Evolutionary conservation across 148 eudicot species (phyloP).

Genomic region (Fallopia convolvulus): DNA sequence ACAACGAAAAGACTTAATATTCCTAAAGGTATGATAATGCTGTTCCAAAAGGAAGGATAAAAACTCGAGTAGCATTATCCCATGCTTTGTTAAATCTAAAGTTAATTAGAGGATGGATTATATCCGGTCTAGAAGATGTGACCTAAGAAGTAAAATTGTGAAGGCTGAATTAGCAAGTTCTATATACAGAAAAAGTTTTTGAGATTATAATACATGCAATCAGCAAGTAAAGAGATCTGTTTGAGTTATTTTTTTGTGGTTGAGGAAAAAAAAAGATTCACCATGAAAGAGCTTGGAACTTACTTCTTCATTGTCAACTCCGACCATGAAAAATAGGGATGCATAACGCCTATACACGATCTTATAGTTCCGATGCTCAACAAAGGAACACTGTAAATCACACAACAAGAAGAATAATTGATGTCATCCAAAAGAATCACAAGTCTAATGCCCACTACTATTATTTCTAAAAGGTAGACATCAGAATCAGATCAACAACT

Average conservation of each 20-base stretch:
- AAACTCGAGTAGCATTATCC: neutral
- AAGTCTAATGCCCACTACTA: neutral
- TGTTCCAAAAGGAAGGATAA: neutral
- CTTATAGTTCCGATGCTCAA: slow-evolving; percentile 99
- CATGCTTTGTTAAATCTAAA: neutral
- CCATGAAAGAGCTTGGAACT: slow-evolving; percentile 21
- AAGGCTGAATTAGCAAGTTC: neutral
- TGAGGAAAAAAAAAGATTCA: neutral
- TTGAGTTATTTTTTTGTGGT: neutral
- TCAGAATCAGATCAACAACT: neutral
- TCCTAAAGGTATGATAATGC: neutral
- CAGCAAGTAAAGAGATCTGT: neutral
- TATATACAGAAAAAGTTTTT: no score
- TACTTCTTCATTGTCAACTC: slow-evolving; percentile 99
- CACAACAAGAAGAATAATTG: neutral
- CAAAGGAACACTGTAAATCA: slow-evolving; percentile 82
- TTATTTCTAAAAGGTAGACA: neutral
- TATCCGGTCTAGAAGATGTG: neutral
- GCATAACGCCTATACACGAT: slow-evolving; percentile 96
- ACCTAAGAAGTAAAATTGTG: neutral
- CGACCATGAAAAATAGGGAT: slow-evolving; percentile 92
- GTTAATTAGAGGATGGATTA: neutral
- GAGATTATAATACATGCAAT: neutral
- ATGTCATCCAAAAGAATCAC: neutral
- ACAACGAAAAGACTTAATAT: neutral